Evolutionary conservation across 1,284 basidiomycete species (phyloP).

Genomic region (Trichosporon faecale): DNA sequence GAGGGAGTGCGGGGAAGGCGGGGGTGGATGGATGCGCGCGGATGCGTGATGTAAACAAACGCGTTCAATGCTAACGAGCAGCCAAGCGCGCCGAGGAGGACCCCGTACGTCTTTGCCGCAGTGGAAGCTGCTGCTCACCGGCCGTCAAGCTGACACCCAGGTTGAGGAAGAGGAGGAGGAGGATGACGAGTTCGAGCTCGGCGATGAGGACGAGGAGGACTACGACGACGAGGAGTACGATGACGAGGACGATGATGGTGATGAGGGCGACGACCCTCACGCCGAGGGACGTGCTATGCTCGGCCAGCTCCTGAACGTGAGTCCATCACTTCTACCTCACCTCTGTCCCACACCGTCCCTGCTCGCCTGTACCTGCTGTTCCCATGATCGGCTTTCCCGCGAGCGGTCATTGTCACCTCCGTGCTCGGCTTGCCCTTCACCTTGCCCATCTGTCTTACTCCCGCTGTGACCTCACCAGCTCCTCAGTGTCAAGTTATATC

Average conservation of each 20-base stretch:
- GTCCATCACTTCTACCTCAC: background rate
- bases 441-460: background rate
- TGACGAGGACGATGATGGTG: conserved; percentile 19
- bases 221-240: conserved; percentile 19
- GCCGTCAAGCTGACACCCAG: conserved; percentile 4
- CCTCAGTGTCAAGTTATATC: too few species aligned
- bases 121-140: too few species aligned
- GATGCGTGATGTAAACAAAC: background rate
- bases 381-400: too few species aligned
- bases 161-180: conserved; percentile 20
- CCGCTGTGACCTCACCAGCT: too few species aligned
- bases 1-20: background rate
- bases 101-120: background rate
- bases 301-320: conserved; percentile 22
- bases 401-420: too few species aligned
- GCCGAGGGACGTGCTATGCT: conserved; percentile 24
- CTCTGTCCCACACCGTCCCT: too few species aligned
- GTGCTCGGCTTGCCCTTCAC: too few species aligned
- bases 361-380: too few species aligned
- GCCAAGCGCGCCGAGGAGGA: background rate
- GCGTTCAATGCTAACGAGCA: background rate
- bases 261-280: conserved; percentile 24
- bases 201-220: conserved; percentile 25
- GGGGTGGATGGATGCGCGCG: background rate
- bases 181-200: conserved; percentile 14